Conservation (phyloP, 345 rosid species). For the Populus ilicifolia region DNA sequence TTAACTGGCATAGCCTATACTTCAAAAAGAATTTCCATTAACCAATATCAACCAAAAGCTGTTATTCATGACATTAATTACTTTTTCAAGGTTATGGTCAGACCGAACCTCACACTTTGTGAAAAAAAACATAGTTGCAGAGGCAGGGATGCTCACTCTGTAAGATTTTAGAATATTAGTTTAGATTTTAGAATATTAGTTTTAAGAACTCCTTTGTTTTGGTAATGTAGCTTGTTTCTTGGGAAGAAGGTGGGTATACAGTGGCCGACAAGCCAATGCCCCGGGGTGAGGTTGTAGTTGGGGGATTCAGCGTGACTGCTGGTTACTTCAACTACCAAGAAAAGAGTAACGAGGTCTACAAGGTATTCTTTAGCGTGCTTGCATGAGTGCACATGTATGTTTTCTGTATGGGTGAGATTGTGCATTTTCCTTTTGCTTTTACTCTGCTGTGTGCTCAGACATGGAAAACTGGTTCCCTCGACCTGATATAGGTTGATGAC, state of each 20-base stretch:
- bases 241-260: conserved; percentile 85
- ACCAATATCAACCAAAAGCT: conserved; percentile 2
- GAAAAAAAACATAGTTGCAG: not conserved
- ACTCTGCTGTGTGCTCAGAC: not conserved
- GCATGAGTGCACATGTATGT: not conserved
- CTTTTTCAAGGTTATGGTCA: not conserved
- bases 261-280: conserved; percentile 80
- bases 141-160: not conserved
- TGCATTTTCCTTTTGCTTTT: not conserved
- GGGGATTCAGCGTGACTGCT: conserved; percentile 69
- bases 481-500: conserved; percentile 63
- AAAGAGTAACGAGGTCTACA: conserved; percentile 77
- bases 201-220: conserved; percentile 2
- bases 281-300: conserved; percentile 84
- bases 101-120: not conserved
- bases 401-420: not conserved
- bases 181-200: not conserved
- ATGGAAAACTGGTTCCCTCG: not conserved
- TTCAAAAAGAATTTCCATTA: not conserved
- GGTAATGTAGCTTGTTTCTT: conserved; percentile 68
- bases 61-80: not conserved
- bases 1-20: not conserved
- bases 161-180: not conserved
- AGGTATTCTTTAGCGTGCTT: conserved; percentile 37
- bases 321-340: conserved; percentile 77